Percentiles rank a stretch among this genome's conserved stretches.
Evolutionary conservation across 75 land plant species (phyloP).

Genomic region (Selaginella tamariscina): DNA sequence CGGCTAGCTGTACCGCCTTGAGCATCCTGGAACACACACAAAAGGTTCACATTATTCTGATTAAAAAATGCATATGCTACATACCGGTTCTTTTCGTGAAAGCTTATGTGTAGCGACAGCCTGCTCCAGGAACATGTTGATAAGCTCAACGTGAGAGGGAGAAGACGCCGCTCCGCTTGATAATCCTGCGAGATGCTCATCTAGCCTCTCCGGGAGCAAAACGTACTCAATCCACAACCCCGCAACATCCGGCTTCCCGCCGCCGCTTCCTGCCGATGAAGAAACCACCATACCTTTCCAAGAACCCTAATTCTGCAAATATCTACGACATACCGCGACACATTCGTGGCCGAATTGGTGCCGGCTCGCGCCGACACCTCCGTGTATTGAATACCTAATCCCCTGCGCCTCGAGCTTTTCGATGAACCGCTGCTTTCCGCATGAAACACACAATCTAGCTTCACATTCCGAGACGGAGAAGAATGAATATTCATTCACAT

Average conservation of each 20-base stretch:
- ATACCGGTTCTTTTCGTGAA: slow-evolving; percentile 17
- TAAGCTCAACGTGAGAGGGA: slow-evolving; percentile 17
- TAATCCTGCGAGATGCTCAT: slow-evolving; percentile 18
- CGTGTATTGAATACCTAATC: neutral
- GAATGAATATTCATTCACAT: too few relatives aligned
- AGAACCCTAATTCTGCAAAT: neutral
- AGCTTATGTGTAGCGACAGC: slow-evolving; percentile 19
- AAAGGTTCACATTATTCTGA: neutral
- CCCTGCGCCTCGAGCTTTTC: too few relatives aligned
- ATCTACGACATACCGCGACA: neutral
- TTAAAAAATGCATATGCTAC: neutral
- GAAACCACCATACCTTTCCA: slow-evolving; percentile 18
- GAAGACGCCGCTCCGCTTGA: neutral
- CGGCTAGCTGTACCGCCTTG: neutral
- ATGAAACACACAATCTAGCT: too few relatives aligned
- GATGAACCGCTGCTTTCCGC: too few relatives aligned
- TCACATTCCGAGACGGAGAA: too few relatives aligned
- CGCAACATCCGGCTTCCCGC: slow-evolving; percentile 17
- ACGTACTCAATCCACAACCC: slow-evolving; percentile 25
- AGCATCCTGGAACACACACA: neutral
- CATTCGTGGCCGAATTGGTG: neutral
- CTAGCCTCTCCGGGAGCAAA: slow-evolving; percentile 19
- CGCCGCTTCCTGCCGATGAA: slow-evolving; percentile 17
- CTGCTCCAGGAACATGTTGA: slow-evolving; percentile 27
- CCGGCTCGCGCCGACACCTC: neutral